These are phyloP conservation scores for Candida patagonica DNA, from an alignment of 805 yeast species.

Conservation along the genomic window DNA sequence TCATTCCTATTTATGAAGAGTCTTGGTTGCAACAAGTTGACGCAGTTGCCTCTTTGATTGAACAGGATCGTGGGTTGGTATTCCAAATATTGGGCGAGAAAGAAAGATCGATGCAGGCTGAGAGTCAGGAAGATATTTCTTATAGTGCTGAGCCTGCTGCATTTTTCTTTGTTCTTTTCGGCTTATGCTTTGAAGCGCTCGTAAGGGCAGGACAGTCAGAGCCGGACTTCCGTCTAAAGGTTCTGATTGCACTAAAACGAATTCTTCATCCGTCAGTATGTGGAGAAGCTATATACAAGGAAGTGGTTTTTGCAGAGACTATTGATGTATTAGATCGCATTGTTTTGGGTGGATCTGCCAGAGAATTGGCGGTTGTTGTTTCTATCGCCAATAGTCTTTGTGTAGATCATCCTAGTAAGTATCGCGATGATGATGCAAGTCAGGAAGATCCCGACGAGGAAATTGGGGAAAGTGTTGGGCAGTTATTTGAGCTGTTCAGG, in stretches of 20 bases:
- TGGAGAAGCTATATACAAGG: conserved; percentile 51
- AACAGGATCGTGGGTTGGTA: conserved; percentile 38
- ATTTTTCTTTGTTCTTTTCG: conserved; percentile 70
- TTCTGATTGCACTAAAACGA: conserved; percentile 42
- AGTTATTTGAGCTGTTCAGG: conserved; percentile 71
- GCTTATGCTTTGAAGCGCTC: conserved; percentile 73
- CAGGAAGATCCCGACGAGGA: conserved; percentile 20
- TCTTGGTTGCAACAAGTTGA: conserved; percentile 74
- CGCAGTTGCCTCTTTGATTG: conserved; percentile 60
- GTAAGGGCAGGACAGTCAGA: conserved; percentile 32
- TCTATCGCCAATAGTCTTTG: conserved; percentile 54
- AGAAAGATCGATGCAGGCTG: conserved; percentile 26
- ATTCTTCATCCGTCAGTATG: conserved; percentile 50
- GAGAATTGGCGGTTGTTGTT: conserved; percentile 40
- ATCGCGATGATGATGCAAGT: conserved; percentile 5
- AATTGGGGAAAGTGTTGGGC: conserved; percentile 55
- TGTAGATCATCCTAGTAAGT: conserved; percentile 31
- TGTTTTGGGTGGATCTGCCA: conserved; percentile 42
- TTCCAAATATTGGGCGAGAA: conserved; percentile 46
- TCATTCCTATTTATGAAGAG: conserved; percentile 39
- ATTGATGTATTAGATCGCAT: conserved; percentile 69
- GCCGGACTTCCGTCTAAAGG: conserved; percentile 25
- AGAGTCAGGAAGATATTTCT: conserved; percentile 17
- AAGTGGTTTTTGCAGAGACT: conserved; percentile 62
- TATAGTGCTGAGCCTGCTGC: conserved; percentile 26